A percentile compares a stretch with the other conserved stretches of the same genome.
Conservation (phyloP, 768 basidiomycete species). For the Kwoniella pini region DNA sequence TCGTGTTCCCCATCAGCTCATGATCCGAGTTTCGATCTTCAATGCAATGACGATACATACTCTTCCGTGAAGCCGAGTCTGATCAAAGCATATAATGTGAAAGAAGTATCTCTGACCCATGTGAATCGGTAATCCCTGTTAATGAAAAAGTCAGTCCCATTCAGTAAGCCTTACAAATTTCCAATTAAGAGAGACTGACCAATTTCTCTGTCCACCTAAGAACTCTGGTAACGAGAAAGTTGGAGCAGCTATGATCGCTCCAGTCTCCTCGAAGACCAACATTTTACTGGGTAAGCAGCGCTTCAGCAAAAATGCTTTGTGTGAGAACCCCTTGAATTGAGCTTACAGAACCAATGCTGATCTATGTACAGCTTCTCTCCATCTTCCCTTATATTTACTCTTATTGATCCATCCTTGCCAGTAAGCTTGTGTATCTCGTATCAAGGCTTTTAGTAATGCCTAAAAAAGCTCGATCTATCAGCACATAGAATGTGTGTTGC, state of each 20-base stretch:
- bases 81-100: conserved; percentile 91
- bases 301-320: too few species aligned
- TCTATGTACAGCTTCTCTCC: conserved; percentile 92
- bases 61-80: conserved; percentile 92
- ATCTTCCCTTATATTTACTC: conserved; percentile 86
- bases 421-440: conserved; percentile 70
- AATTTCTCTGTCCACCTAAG: conserved; percentile 86
- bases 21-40: background rate
- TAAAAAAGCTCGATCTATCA: background rate
- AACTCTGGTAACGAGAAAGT: conserved; percentile 93
- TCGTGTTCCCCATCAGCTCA: background rate
- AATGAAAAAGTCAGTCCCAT: background rate
- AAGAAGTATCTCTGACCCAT: conserved; percentile 88
- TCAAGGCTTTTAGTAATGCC: conserved; percentile 33
- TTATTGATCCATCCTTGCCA: conserved; percentile 89
- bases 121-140: conserved; percentile 54
- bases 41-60: conserved; percentile 57
- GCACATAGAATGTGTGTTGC: too few species aligned
- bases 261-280: conserved; percentile 86
- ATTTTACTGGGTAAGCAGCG: conserved; percentile 61
- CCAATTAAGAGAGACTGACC: conserved; percentile 60
- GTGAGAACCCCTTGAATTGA: too few species aligned
- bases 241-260: conserved; percentile 90
- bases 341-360: conserved; percentile 77
- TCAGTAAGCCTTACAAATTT: background rate